Conservation (phyloP, 371 early-diverging fungal genomes). For the Mortierella sp. region DNA sequence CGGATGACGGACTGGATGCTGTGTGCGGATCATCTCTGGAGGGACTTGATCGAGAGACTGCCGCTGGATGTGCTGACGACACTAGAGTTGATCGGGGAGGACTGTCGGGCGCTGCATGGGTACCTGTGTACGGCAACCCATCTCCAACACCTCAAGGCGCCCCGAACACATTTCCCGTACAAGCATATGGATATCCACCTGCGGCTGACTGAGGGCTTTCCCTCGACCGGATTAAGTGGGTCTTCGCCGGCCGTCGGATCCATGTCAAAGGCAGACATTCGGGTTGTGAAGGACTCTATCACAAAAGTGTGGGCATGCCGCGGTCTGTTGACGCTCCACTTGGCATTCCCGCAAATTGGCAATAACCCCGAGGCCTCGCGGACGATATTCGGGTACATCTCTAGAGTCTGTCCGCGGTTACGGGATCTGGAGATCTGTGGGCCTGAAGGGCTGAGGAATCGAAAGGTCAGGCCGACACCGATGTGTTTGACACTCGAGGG, state of each 20-base stretch:
- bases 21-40: not conserved
- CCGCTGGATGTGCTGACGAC: not conserved
- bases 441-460: not conserved
- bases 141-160: not conserved
- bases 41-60: not conserved
- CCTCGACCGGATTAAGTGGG: not conserved
- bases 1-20: slow-evolving; percentile 2
- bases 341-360: not conserved
- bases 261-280: not conserved
- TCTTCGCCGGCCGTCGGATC: too few species aligned
- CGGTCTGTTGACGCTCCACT: not conserved
- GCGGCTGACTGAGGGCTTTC: not conserved
- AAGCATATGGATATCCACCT: not conserved
- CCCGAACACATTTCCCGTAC: not conserved
- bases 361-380: not conserved
- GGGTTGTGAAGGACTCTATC: not conserved
- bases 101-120: not conserved
- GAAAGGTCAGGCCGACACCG: not conserved
- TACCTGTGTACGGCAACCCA: not conserved
- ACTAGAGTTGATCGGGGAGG: not conserved
- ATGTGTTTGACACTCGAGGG: slow-evolving; percentile 2
- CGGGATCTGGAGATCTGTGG: not conserved
- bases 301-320: not conserved
- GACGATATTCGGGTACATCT: not conserved
- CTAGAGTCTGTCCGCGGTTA: not conserved